Evolutionary conservation across 495 filamentous ascomycete genomes (phyloP).

Genomic region (Aspergillus sclerotiicarbonarius): DNA sequence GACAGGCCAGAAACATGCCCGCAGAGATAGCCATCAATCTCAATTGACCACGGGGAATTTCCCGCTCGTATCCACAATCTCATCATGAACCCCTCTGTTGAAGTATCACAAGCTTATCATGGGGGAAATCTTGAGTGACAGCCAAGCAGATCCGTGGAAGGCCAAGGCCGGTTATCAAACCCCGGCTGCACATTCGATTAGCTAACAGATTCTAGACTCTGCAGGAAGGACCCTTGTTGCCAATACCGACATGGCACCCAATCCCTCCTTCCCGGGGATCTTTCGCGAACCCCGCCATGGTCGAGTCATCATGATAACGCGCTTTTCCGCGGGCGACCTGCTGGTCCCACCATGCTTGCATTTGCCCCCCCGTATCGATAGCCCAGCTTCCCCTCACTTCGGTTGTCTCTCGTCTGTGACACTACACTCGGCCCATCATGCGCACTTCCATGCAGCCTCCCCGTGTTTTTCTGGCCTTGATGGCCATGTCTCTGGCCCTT

Average conservation of each 20-base stretch:
- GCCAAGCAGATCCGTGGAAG: no score
- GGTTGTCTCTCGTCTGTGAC: neutral
- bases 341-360: neutral
- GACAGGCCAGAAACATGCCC: no score
- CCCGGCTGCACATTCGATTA: no score
- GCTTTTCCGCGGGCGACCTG: conserved; percentile 11
- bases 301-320: conserved; percentile 13
- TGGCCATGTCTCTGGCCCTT: conserved; percentile 26
- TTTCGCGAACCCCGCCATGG: conserved; percentile 10
- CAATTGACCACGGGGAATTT: no score
- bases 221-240: no score
- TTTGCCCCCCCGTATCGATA: neutral
- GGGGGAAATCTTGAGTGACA: no score
- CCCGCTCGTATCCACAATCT: no score
- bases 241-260: neutral
- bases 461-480: conserved; percentile 30
- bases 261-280: neutral
- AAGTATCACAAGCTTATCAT: no score
- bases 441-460: conserved; percentile 28
- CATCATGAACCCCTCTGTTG: no score
- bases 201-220: neutral
- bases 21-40: no score
- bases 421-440: conserved; percentile 22
- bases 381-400: neutral
- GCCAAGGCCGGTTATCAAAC: no score